Evolutionary conservation across 202 grass and related monocot species (phyloP), one percentile per base, ranked within the genome.

Genomic region (Panicum virgatum): DNA sequence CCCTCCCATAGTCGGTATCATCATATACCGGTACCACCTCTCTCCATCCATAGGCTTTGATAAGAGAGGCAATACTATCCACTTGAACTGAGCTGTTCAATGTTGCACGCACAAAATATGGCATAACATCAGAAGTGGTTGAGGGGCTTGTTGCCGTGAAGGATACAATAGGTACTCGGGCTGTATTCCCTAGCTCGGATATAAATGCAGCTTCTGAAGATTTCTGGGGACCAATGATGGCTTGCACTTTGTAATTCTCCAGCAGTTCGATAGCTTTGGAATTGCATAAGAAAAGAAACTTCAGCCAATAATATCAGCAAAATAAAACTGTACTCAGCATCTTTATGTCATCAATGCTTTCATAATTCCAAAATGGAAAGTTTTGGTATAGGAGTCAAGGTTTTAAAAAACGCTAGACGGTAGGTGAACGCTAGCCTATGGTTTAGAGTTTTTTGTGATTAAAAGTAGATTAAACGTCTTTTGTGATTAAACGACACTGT

Each of bases 31-130:
- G 72, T 6, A 88, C 75, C 6, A 88, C 86, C 25, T 73, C 22
- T 36, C 76, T 82, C 88, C 91, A 94, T 75, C 76, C 83, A 66
- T 88, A 90, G n/a, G 23, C 27, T 43, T 82, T 65, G 20, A 89
- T 74, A 1, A 90, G 22, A 13, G 80, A 84, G 23, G 83, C 62
- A 67, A 94, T 91, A 63, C 88, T 74, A n/a, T 44, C 48, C 20
- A 91, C 78, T 61, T 90, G 83, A 1, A n/a, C 7, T 12, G 76
- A 75, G 18, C 91, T 83, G 72, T 50, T 56, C 18, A 73, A 1
- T 72, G 86, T 83, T 82, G 92, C 79, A 5, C 77, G 80, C 0
- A 91, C 37, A 82, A 94, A 89, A 38, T 86, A 94, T 1, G 86
- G 43, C 43, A 45, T 45, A 13, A 13, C 12, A 45, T 45, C 43